Base-by-base conservation (phyloP, 2,329 filamentous ascomycete species). In the Alternaria gaisen region DNA sequence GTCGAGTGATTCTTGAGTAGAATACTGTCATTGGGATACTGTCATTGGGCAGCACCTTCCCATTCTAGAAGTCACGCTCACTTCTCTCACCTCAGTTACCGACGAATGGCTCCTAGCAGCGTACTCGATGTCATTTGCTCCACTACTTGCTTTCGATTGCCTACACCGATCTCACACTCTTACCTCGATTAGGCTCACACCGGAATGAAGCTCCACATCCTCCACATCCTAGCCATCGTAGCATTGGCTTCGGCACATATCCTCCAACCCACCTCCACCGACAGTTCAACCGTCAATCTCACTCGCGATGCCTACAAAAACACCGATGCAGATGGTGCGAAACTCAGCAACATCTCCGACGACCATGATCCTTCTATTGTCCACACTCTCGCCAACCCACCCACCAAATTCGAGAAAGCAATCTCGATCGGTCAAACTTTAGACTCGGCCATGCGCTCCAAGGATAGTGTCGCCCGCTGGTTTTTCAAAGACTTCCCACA, bases 401-500 rank as follows among this genome's bases (percentile, higher is more conserved):
- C 36, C 5, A 34, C 32, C 20, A 55, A 52, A 22, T 62, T 20
- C 5, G 46, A 63, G 12, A 63, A 63, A 38, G 44, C 54, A 4
- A 46, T 57, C 5, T 46, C 52, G 7, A 55, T 47, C 7, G 58
- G 61, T 4, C 41, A 47, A 1, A 64, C 61, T 12, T 41, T 64
- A 24, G 38, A 53, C 42, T 43, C 51, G 0, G 61, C 61, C 32
- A 61, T 58, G 58, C 53, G 43, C 20, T 55, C 61, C 24, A 61
- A 64, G 34, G 58, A 61, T 38, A 52, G 20, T 26, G n/a, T 61
- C 16, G 61, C 58, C 1, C 38, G 58, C 1, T 64, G 61, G 61
- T 61, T 64, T 51, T 64, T 58, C 51, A 64, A 61, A 16, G 40
- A 56, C 18, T 56, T 56, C 8, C 61, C 61, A 0, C 53, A 58